Conservation (phyloP, 2,329 filamentous ascomycete species). For the Xylariaceae sp. region DNA sequence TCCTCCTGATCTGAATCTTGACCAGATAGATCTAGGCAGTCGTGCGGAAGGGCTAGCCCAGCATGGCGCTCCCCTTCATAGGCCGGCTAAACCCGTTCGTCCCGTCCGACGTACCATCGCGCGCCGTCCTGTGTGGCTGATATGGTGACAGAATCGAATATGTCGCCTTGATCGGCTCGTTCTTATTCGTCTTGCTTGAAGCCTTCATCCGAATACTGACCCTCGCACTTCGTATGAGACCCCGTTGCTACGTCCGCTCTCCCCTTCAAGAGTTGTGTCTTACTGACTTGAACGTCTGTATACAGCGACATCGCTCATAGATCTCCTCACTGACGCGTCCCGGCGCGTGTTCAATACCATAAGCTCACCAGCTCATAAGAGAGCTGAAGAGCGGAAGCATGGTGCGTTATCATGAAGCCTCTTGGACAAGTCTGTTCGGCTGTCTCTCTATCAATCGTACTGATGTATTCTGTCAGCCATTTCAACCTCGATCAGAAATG, state of each 20-base stretch:
- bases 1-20: slow-evolving; percentile 7
- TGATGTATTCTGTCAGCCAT: slow-evolving; percentile 54
- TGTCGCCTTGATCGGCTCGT: slow-evolving; percentile 75
- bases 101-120: not conserved
- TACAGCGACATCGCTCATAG: slow-evolving; percentile 70
- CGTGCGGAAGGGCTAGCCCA: slow-evolving; percentile 10
- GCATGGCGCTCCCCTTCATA: slow-evolving; percentile 38
- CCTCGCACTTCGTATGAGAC: slow-evolving; percentile 69
- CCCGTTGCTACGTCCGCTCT: not conserved
- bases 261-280: not conserved
- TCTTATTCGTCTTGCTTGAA: slow-evolving; percentile 77
- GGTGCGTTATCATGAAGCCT: slow-evolving; percentile 35
- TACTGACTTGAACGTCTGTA: slow-evolving; percentile 33
- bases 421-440: slow-evolving; percentile 40
- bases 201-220: slow-evolving; percentile 79
- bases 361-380: slow-evolving; percentile 63
- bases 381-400: slow-evolving; percentile 63
- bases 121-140: slow-evolving; percentile 16
- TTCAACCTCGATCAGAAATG: slow-evolving; percentile 73
- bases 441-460: slow-evolving; percentile 39
- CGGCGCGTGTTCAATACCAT: slow-evolving; percentile 77
- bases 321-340: slow-evolving; percentile 76
- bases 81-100: slow-evolving; percentile 38
- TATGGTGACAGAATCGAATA: slow-evolving; percentile 65
- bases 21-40: not conserved